These are phyloP conservation scores for Aureobasidium uvarum DNA, from an alignment of 2,329 filamentous ascomycete genomes.

Conservation along the genomic window DNA sequence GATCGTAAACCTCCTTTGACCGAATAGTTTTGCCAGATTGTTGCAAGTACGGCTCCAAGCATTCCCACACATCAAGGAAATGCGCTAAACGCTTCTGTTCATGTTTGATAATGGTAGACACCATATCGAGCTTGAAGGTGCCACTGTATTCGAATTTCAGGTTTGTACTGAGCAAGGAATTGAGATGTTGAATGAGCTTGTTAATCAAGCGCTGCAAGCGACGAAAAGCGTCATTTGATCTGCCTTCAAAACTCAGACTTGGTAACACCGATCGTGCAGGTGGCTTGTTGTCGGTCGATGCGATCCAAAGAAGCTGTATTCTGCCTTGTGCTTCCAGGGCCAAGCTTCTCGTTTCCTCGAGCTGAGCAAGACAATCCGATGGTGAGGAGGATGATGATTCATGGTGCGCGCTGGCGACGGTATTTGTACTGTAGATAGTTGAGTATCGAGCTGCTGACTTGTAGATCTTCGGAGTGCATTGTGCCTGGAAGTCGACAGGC, in stretches of 20 bases:
- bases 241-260: neutral
- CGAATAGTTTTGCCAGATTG: neutral
- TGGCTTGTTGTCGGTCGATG: neutral
- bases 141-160: neutral
- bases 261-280: neutral
- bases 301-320: neutral
- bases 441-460: neutral
- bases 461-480: neutral
- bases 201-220: neutral
- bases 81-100: neutral
- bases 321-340: neutral
- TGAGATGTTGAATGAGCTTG: neutral
- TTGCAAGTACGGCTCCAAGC: neutral
- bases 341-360: neutral
- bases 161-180: neutral
- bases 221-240: neutral
- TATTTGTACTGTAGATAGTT: neutral
- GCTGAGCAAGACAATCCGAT: neutral
- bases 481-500: neutral
- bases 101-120: neutral
- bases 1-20: neutral
- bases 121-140: neutral
- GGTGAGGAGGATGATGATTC: neutral
- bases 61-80: neutral
- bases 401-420: neutral